Evolutionary conservation across 2,329 filamentous ascomycete genomes (phyloP).

Genomic region (Trichoderma aggressivum): DNA sequence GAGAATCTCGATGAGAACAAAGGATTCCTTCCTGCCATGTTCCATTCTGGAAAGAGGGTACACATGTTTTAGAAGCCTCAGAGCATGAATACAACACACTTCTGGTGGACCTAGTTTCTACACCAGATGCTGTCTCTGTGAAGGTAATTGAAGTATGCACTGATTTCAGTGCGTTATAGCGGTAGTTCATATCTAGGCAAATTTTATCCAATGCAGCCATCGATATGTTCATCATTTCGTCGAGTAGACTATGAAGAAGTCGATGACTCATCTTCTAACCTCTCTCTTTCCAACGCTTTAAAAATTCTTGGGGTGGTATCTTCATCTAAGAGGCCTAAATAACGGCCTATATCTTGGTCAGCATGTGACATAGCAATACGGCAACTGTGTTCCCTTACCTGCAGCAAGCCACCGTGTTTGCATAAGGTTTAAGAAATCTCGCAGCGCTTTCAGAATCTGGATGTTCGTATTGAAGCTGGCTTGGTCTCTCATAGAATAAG

Average conservation of each 20-base stretch:
- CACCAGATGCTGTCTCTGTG: not conserved
- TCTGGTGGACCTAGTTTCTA: not conserved
- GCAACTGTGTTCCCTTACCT: not conserved
- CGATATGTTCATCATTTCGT: not conserved
- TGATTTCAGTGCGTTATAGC: not conserved
- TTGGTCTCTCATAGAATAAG: not conserved
- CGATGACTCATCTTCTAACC: not conserved
- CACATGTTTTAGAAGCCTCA: not conserved
- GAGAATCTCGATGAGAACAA: conserved; percentile 10
- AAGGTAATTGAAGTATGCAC: not conserved
- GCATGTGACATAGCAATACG: too few relatives aligned
- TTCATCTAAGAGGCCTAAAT: not conserved
- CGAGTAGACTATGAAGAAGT: not conserved
- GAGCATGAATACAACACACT: not conserved
- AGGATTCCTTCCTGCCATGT: conserved; percentile 7
- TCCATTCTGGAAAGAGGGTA: not conserved
- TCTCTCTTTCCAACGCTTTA: not conserved
- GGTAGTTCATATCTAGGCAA: not conserved
- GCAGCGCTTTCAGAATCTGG: not conserved
- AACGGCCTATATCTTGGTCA: not conserved
- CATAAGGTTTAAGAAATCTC: not conserved
- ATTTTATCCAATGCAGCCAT: not conserved
- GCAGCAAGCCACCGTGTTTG: not conserved
- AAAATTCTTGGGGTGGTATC: not conserved
- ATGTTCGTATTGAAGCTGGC: not conserved